Percentiles rank a stretch among this genome's conserved stretches.
phyloP scores from a whole-genome alignment of 164 flowering plant species.

The Hamamelis virginiana region DNA sequence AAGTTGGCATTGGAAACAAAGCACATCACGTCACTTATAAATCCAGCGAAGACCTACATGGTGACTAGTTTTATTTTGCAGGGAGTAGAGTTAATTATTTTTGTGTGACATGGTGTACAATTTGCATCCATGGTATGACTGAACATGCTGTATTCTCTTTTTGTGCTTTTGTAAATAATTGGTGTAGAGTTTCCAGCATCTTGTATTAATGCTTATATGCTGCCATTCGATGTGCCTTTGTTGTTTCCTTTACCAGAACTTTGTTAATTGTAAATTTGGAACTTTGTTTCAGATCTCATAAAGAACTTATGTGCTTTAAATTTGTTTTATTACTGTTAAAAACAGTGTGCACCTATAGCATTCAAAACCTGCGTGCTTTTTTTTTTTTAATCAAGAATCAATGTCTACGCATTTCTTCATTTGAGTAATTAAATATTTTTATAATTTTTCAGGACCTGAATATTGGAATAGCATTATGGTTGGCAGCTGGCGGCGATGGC shows the following conservation, averaged over 20 bases:
- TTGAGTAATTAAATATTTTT: neutral
- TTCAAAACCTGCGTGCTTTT: neutral
- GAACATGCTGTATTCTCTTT: neutral
- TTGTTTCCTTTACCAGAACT: neutral
- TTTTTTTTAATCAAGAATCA: no score
- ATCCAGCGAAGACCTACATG: slow-evolving; percentile 98
- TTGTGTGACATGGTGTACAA: neutral
- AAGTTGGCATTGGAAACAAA: slow-evolving; percentile 61
- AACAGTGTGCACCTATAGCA: neutral
- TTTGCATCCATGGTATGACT: neutral
- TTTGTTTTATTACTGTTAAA: neutral
- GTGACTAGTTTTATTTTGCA: slow-evolving; percentile 28
- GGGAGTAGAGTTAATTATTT: neutral
- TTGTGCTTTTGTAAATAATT: neutral
- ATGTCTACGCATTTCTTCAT: neutral
- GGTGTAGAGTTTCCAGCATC: neutral
- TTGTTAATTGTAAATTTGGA: neutral
- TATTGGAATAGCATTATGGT: slow-evolving; percentile 93
- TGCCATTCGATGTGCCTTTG: neutral
- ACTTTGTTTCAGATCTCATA: no score
- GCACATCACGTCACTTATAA: slow-evolving; percentile 84
- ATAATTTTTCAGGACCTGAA: slow-evolving; percentile 72
- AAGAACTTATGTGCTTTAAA: neutral
- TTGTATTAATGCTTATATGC: neutral
- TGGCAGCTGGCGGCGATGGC: slow-evolving; percentile 93